phyloP scores from a whole-genome alignment of 73 alveolate genomes.

The Strombidium stylifer region DNA sequence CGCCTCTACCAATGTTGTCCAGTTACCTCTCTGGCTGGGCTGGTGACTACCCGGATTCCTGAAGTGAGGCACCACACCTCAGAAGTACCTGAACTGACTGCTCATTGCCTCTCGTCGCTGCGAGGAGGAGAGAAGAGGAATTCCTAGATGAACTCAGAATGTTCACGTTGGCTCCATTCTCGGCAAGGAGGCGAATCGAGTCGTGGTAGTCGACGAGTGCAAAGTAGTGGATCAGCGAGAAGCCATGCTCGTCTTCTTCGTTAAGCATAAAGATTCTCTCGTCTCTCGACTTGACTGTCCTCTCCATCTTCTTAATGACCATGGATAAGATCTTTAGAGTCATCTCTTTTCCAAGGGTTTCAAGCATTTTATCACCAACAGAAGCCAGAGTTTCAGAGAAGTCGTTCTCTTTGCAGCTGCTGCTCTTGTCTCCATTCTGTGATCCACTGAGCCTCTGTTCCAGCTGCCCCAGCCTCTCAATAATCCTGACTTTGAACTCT shows the following conservation, averaged over 20 bases:
- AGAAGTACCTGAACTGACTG: constrained; percentile 17
- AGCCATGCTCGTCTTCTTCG: constrained; percentile 12
- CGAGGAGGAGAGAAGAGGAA: constrained; percentile 17
- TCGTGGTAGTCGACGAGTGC: constrained; percentile 22
- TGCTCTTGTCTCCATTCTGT: background rate
- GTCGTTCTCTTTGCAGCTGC: too few relatives aligned
- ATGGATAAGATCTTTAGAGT: background rate
- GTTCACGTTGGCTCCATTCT: constrained; percentile 12
- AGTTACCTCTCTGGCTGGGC: background rate
- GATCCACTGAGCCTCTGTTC: constrained; percentile 15
- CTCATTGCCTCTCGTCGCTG: constrained; percentile 39
- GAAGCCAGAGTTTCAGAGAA: too few relatives aligned
- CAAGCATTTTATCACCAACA: constrained; percentile 22
- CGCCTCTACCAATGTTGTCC: background rate
- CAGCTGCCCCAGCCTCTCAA: constrained; percentile 38
- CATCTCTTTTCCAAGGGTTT: constrained; percentile 17
- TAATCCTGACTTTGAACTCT: constrained; percentile 59
- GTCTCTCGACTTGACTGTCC: background rate
- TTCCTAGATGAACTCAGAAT: background rate
- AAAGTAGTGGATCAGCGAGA: constrained; percentile 24
- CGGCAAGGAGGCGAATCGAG: background rate
- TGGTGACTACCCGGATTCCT: constrained; percentile 6
- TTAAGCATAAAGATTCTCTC: constrained; percentile 3
- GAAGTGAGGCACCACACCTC: constrained; percentile 37
- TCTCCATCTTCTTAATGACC: background rate